Percentiles rank a stretch among this genome's conserved stretches.
Evolutionary conservation across 2,329 filamentous ascomycete species (phyloP).

Genomic region (Neonectria coccinea): DNA sequence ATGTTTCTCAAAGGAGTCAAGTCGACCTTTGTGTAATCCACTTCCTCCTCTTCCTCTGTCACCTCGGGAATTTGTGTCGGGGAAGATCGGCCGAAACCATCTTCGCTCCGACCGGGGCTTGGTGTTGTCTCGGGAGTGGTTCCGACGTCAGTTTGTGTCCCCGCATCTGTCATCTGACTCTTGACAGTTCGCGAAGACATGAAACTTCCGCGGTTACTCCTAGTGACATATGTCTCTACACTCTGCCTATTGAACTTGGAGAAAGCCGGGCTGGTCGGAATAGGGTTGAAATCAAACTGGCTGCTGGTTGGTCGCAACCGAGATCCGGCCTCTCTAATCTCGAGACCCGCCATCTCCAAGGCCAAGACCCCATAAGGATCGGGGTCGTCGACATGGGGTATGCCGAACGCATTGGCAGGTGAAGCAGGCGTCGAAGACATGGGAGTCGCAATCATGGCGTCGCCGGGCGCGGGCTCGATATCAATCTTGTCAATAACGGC

Average conservation of each 20-base stretch:
- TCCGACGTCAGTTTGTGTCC: conserved; percentile 70
- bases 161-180: conserved; percentile 77
- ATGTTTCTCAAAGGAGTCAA: conserved; percentile 61
- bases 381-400: conserved; percentile 83
- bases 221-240: conserved; percentile 70
- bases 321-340: conserved; percentile 89
- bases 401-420: conserved; percentile 73
- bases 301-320: conserved; percentile 77
- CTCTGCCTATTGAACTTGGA: conserved; percentile 73
- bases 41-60: conserved; percentile 62
- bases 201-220: conserved; percentile 78
- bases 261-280: conserved; percentile 78
- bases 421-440: conserved; percentile 50
- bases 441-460: conserved; percentile 69
- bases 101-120: conserved; percentile 66
- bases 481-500: conserved; percentile 72
- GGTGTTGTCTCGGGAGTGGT: conserved; percentile 66
- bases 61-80: conserved; percentile 54
- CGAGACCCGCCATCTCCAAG: conserved; percentile 88
- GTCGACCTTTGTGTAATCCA: conserved; percentile 72
- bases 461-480: conserved; percentile 78
- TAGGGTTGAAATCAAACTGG: conserved; percentile 84
- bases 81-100: conserved; percentile 58
- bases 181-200: conserved; percentile 78
- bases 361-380: conserved; percentile 93